Evolutionary conservation across 108 stramenopile species (phyloP).

Genomic region (Phaeodactylum tricornutum): DNA sequence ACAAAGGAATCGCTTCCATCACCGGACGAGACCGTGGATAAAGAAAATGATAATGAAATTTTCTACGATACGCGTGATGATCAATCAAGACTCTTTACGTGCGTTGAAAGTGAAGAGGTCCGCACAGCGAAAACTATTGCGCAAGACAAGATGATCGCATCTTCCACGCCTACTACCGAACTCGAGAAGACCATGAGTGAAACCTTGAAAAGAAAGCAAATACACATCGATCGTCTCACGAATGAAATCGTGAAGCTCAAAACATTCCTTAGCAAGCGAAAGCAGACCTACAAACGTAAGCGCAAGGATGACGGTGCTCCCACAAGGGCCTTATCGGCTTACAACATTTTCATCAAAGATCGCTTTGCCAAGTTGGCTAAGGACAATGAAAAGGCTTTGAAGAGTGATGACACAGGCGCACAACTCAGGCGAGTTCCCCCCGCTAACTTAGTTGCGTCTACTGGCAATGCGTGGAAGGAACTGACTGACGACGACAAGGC

Average conservation of each 20-base stretch:
- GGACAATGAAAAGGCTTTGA: slow-evolving; percentile 63
- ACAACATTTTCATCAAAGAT: slow-evolving; percentile 77
- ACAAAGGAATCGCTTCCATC: no score
- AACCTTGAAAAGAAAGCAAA: slow-evolving; percentile 27
- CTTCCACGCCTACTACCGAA: slow-evolving; percentile 19
- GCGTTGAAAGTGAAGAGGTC: slow-evolving; percentile 2
- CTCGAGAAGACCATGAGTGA: slow-evolving; percentile 42
- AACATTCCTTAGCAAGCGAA: slow-evolving; percentile 58
- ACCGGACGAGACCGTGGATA: no score
- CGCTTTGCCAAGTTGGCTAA: slow-evolving; percentile 61
- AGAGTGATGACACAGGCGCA: slow-evolving; percentile 43
- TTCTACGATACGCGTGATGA: no score
- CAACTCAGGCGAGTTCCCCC: slow-evolving; percentile 63
- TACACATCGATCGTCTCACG: slow-evolving; percentile 33
- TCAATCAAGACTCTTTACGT: no score
- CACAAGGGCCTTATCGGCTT: slow-evolving; percentile 57
- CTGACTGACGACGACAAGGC: slow-evolving; percentile 51
- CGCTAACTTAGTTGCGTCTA: slow-evolving; percentile 50
- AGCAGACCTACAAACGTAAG: slow-evolving; percentile 80
- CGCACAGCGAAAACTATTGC: slow-evolving; percentile 1
- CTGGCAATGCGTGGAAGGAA: slow-evolving; percentile 63
- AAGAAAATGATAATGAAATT: no score
- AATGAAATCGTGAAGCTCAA: slow-evolving; percentile 56
- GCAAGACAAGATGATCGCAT: slow-evolving; percentile 25
- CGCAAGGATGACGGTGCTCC: slow-evolving; percentile 70